phyloP scores from a whole-genome alignment of 1,284 basidiomycete genomes.

The Fomitopsis pinicola region DNA sequence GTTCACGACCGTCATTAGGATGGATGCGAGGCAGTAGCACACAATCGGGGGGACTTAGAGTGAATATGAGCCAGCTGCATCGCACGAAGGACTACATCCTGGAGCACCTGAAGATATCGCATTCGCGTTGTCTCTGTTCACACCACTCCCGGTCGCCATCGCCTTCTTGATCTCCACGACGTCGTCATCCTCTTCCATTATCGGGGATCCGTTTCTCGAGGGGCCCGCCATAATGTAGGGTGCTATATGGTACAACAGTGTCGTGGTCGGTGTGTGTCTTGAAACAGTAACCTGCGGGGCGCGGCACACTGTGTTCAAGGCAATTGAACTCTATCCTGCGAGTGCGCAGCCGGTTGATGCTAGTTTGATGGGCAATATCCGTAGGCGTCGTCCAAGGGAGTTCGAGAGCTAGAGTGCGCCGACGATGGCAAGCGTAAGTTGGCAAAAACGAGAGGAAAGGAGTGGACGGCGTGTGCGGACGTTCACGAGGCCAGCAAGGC shows the following conservation, averaged over 20 bases:
- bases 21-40: constrained; percentile 92
- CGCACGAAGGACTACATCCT: neutral
- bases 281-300: too few species aligned
- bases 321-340: too few species aligned
- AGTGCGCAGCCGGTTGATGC: too few species aligned
- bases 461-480: neutral
- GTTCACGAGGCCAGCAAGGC: neutral
- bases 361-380: too few species aligned
- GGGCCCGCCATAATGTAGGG: neutral
- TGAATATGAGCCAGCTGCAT: neutral
- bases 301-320: too few species aligned
- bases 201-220: neutral
- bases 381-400: too few species aligned
- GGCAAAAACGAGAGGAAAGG: neutral
- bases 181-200: constrained; percentile 34
- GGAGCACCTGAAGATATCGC: constrained; percentile 37
- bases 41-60: constrained; percentile 68
- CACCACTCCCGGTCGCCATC: constrained; percentile 45
- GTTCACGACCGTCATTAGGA: constrained; percentile 98
- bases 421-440: neutral
- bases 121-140: constrained; percentile 29
- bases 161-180: constrained; percentile 61
- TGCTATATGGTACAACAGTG: neutral
- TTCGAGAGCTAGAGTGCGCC: too few species aligned
- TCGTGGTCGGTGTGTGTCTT: neutral